Percentiles rank a stretch among this genome's conserved stretches.
Conservation (phyloP, 306 rosid species). For the Glycine latifolia region DNA sequence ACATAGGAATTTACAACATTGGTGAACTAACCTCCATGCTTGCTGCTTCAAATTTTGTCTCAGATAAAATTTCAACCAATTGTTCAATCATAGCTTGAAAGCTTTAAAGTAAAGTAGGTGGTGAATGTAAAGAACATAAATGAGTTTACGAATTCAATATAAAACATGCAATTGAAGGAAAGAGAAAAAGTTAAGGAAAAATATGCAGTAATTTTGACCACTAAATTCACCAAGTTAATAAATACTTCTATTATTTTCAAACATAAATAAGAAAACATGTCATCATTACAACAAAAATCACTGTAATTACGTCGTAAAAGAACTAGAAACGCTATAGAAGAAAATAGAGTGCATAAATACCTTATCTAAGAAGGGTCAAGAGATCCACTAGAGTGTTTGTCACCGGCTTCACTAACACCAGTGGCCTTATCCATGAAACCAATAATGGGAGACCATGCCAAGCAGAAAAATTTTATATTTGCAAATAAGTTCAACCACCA, state of each 20-base stretch:
- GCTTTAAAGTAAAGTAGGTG: slow-evolving; percentile 55
- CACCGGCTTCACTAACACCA: slow-evolving; percentile 50
- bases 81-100: slow-evolving; percentile 74
- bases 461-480: slow-evolving; percentile 35
- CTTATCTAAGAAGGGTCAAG: slow-evolving; percentile 74
- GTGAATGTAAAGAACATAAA: slow-evolving; percentile 29
- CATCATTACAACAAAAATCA: background rate
- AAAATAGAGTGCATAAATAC: slow-evolving; percentile 42
- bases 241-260: background rate
- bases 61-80: slow-evolving; percentile 58
- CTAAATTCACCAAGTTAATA: slow-evolving; percentile 12
- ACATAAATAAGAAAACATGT: background rate
- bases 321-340: slow-evolving; percentile 28
- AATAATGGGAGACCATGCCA: slow-evolving; percentile 81
- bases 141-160: slow-evolving; percentile 18
- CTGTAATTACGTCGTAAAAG: slow-evolving; percentile 16
- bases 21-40: slow-evolving; percentile 66
- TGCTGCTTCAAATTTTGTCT: slow-evolving; percentile 53
- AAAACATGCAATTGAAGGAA: slow-evolving; percentile 1
- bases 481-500: slow-evolving; percentile 25
- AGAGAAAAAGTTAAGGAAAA: slow-evolving; percentile 19
- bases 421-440: slow-evolving; percentile 48
- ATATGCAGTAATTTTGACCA: slow-evolving; percentile 7
- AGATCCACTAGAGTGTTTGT: slow-evolving; percentile 47
- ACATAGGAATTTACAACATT: slow-evolving; percentile 24